Evolutionary conservation across 306 rosid genomes (phyloP).

Genomic region (Aeschynomene evenia): DNA sequence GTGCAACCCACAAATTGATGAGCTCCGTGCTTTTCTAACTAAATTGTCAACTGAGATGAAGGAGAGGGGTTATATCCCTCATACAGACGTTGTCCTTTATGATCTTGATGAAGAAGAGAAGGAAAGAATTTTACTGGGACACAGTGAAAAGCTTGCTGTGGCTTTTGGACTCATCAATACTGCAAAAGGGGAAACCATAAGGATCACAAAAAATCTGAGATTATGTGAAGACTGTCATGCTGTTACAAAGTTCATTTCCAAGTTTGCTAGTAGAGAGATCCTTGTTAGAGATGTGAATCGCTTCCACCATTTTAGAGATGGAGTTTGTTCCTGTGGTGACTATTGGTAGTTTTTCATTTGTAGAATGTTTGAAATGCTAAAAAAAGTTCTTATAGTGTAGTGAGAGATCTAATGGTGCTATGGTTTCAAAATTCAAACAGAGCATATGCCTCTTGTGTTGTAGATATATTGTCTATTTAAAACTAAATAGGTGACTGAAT

Average conservation of each 20-base stretch:
- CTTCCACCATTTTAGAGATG: slow-evolving; percentile 77
- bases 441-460: neutral
- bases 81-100: slow-evolving; percentile 62
- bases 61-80: slow-evolving; percentile 67
- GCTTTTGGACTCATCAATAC: slow-evolving; percentile 92
- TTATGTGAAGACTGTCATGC: slow-evolving; percentile 91
- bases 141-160: slow-evolving; percentile 84
- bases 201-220: slow-evolving; percentile 87
- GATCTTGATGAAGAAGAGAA: slow-evolving; percentile 85
- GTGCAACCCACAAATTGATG: slow-evolving; percentile 63
- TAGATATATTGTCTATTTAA: neutral
- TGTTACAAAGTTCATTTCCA: slow-evolving; percentile 77
- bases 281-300: slow-evolving; percentile 93
- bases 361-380: slow-evolving; percentile 5
- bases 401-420: slow-evolving; percentile 24
- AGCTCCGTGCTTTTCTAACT: slow-evolving; percentile 62
- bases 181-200: slow-evolving; percentile 62
- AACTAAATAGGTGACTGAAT: neutral
- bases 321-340: slow-evolving; percentile 88
- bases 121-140: slow-evolving; percentile 78
- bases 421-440: neutral
- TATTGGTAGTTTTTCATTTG: slow-evolving; percentile 67
- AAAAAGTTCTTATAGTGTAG: neutral
- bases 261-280: slow-evolving; percentile 77
- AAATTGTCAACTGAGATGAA: slow-evolving; percentile 72